A percentile compares a stretch with the other conserved stretches of the same genome.
These are phyloP conservation scores for Termitomyces heimii DNA, from an alignment of 768 basidiomycete genomes.

Conservation along the genomic window DNA sequence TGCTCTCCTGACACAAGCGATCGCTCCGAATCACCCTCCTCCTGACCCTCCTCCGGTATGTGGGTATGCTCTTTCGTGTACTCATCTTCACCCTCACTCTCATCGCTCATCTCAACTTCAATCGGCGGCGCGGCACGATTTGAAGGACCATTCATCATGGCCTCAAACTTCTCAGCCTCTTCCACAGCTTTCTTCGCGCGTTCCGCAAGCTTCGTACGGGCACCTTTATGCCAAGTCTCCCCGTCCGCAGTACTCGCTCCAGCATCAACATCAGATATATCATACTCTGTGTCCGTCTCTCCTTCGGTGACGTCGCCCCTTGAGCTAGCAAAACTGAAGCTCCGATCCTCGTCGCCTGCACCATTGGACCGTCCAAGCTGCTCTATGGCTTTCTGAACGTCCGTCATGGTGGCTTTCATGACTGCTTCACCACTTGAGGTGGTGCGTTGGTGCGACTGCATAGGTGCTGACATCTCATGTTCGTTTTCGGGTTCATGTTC, in stretches of 20 bases:
- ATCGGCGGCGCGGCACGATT: slow-evolving; percentile 50
- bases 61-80: slow-evolving; percentile 48
- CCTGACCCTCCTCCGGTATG: slow-evolving; percentile 47
- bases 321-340: slow-evolving; percentile 75
- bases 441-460: slow-evolving; percentile 15
- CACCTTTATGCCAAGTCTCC: slow-evolving; percentile 61
- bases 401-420: slow-evolving; percentile 86
- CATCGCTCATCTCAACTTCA: slow-evolving; percentile 71
- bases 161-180: slow-evolving; percentile 45
- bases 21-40: neutral
- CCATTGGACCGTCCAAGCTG: slow-evolving; percentile 53
- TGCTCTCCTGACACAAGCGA: neutral
- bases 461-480: slow-evolving; percentile 14
- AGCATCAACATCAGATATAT: slow-evolving; percentile 39
- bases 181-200: slow-evolving; percentile 60
- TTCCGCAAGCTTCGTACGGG: slow-evolving; percentile 62
- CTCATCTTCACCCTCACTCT: slow-evolving; percentile 62
- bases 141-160: slow-evolving; percentile 28
- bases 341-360: slow-evolving; percentile 51
- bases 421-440: slow-evolving; percentile 39
- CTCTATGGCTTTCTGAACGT: slow-evolving; percentile 87
- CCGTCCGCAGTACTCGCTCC: slow-evolving; percentile 6
- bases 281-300: slow-evolving; percentile 52
- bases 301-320: slow-evolving; percentile 51
- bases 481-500: slow-evolving; percentile 12